These are phyloP conservation scores for Arachnopeziza araneosa DNA, from an alignment of 2,329 filamentous ascomycete genomes.

Conservation along the genomic window DNA sequence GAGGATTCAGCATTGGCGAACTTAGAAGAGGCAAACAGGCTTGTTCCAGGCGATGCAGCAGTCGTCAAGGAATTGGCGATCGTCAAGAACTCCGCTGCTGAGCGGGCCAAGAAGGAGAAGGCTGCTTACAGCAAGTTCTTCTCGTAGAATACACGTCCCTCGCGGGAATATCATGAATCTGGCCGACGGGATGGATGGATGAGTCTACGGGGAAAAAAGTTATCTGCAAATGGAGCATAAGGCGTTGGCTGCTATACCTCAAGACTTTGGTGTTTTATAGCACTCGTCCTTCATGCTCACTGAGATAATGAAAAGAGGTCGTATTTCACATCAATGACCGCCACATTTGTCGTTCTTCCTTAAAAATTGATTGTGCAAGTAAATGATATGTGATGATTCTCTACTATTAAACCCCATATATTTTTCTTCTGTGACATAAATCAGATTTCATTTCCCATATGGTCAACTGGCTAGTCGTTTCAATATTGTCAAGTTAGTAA, in stretches of 20 bases:
- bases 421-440: too few relatives aligned
- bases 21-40: constrained; percentile 67
- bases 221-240: background rate
- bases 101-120: constrained; percentile 80
- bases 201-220: background rate
- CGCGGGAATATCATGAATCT: background rate
- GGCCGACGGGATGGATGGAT: background rate
- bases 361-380: too few relatives aligned
- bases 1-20: constrained; percentile 75
- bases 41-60: constrained; percentile 70
- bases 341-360: too few relatives aligned
- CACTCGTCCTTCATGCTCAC: background rate
- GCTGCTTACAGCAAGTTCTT: constrained; percentile 93
- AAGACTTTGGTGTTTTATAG: background rate
- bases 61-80: constrained; percentile 68
- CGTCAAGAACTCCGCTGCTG: constrained; percentile 72
- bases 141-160: constrained; percentile 12
- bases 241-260: background rate
- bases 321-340: too few relatives aligned
- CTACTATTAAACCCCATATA: too few relatives aligned
- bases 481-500: too few relatives aligned
- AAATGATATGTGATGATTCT: too few relatives aligned
- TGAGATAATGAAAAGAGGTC: background rate
- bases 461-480: too few relatives aligned
- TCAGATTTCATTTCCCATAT: too few relatives aligned